Base-by-base conservation (phyloP, 768 basidiomycete species). In the Boletus barrowsii region DNA sequence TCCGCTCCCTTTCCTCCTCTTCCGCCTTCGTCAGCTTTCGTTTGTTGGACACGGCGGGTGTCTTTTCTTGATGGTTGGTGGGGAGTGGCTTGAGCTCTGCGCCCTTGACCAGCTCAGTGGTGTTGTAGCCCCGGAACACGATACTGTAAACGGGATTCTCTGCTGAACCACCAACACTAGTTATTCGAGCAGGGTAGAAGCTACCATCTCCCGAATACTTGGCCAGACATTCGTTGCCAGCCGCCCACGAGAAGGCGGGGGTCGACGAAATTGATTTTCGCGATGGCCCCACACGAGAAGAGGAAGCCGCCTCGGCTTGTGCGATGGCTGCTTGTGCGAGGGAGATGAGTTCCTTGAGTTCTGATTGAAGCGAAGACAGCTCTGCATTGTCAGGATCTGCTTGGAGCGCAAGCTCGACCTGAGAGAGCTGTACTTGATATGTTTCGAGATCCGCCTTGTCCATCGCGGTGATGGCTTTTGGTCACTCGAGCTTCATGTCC, bases 101-200 rank as follows among this genome's bases (percentile, higher is more conserved):
- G 32, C 79, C 78, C 64, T 87, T 86, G 33, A 93, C 82, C 36
- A 90, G 81, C 72, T 95, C 93, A 26, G 93, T 93, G 29, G 87
- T 88, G 68, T 93, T 90, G 77, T 95, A 95, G 5, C 87, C 89
- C 67, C 90, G 90, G 79, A 93, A 96, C 35, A 93, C 80, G 64
- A 96, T 87, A 69, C 86, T 91, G 76, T 90, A 96, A 54, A 90
- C 87, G 15, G 86, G 82, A 64, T 92, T 89, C 52, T 90, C 88
- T 51, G 81, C 73, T 26, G 90, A 85, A 42, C 93, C 93, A 54
- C 89, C 88, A 48, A 95, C 79, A 44, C 84, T 87, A 18, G 86
- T 88, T 73, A 96, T 90, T 26, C 90, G 84, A 39, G 92, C 93
- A 40, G 93, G 88, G 69, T 95, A 95, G 84, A 88, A 94, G 56